Evolutionary conservation across 345 rosid genomes (phyloP), one percentile per base, ranked within the genome.

Genomic region (Stellera chamaejasme): DNA sequence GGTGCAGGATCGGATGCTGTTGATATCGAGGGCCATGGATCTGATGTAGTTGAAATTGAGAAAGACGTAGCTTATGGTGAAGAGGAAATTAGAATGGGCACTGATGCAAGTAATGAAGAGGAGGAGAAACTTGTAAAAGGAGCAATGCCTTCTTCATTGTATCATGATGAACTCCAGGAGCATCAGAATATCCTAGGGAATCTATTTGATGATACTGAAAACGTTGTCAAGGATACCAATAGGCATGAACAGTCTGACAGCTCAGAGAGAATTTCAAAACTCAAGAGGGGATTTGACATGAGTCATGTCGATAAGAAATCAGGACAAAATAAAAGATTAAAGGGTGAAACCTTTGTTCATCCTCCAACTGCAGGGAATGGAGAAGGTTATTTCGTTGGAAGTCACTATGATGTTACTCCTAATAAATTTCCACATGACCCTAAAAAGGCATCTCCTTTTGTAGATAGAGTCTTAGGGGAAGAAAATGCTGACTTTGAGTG

Each of bases 121-220:
- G 54, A 58, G 16, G 68, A 65, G 48, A 62, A 55, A 61, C 63
- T 51, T 36, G 56, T 43, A 47, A 75, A 59, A 69, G 84, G 69
- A 59, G 61, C 66, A 43, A 72, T 60, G 58, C 63, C 47, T 27
- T 45, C 67, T 49, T 51, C 78, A 32, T 66, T 71, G 48, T 77
- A 67, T 69, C 75, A 59, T 23, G 76, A 81, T 71, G 70, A 73
- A 39, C 61, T 69, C 53, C 73, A 43, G 58, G 85, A 78, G 64
- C 79, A 80, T 58, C 74, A 82, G 76, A 73, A 68, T 70, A 72
- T 84, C 69, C 84, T 84, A 53, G 97, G 94, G 60, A 84, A 77
- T 64, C 61, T 87, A 75, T 87, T 93, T 76, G 96, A 86, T 71
- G 96, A 84, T 56, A 74, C 75, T 48, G 86, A 78, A 54, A 75